Evolutionary conservation across 163 green algal species (phyloP), one percentile per base, ranked within the genome.

Genomic region (Scenedesmus sp.): DNA sequence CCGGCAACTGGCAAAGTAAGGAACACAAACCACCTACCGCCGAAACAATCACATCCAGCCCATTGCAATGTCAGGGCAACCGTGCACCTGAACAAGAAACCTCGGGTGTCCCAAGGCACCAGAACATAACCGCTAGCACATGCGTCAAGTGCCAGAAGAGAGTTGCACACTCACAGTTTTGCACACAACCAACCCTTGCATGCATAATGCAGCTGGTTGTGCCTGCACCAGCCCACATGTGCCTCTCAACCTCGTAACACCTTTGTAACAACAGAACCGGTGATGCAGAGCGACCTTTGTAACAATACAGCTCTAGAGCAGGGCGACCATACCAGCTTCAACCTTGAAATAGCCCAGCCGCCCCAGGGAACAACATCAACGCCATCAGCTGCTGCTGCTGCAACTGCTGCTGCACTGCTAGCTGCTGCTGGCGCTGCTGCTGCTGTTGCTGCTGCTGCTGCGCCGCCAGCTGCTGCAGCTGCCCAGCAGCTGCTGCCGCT

Each of bases 381-480:
- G 82, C 54, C 16, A 87, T 54, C 56, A 87, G 82, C 82, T 87
- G 82, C 55, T 87, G 82, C 82, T 87, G 82, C 46, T 62, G 77
- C 70, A 79, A 79, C 70, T 79, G 70, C 70, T 79, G 70, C 70
- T 76, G 81, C 81, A n/a, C 52, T 52, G 56, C 52, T 34, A 66
- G 54, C 54, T 87, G 82, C 54, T 87, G 82, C 54, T 52, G 82
- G 2, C 13, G 56, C 16, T 67, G 82, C 82, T 87, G 81, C 34
- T 15, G 20, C 9, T 46, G 18, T 46, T 64, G 56, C 26, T 85
- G 79, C 46, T 85, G 81, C 54, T 66, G 82, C 82, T 87, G 77
- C 77, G 46, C 77, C 4, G 70, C 70, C 23, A 85, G 70, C 70
- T 79, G 70, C 70, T 79, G 82, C 82, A 87, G 82, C 82, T 87